Evolutionary conservation across 805 yeast genomes (phyloP), one percentile per base, ranked within the genome.

Genomic region (Dipodascopsis uninucleata): DNA sequence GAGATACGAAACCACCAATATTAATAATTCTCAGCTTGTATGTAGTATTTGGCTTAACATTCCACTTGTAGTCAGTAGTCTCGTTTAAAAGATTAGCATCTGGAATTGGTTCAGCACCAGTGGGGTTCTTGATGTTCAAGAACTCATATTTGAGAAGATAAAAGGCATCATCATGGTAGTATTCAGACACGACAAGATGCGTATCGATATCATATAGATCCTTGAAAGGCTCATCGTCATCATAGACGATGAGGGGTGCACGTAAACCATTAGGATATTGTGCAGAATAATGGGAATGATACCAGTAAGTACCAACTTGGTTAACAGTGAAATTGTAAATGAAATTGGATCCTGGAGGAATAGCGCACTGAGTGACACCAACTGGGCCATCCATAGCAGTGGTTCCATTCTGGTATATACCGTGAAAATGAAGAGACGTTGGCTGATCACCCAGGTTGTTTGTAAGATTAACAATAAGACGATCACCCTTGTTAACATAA

Each of bases 51-150:
- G 97, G 95, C 69, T 85, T 61, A 44, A 90, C 94, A 6, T 68
- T 55, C 83, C 87, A 79, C n/a, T 89, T 77, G 60, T 76, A 70
- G 66, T 84, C 82, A 60, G 72, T 76, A 9, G 95, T 81, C 62
- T 88, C 87, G 69, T 90, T 90, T 65, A 88, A 71, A 58, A 93
- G 74, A 57, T 84, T 66, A 62, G 75, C 71, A 55, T 85, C 83
- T 29, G 98, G 98, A 57, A 93, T 81, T 40, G 98, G 98, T 70
- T 93, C 98, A 34, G 97, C 96, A 61, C 98, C 98, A 7, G 96
- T 86, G 47, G 98, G 98, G 67, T 93, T 93, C 71, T 73, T 80
- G 52, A 81, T 63, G 55, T 69, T 77, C 71, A 88, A 62, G 70
- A 93, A 89, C 28, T 58, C 47, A 14, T 73, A 69, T 17, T 63